Evolutionary conservation across 2,329 filamentous ascomycete genomes (phyloP), one percentile per base, ranked within the genome.

Genomic region (Aureobasidium sp.): DNA sequence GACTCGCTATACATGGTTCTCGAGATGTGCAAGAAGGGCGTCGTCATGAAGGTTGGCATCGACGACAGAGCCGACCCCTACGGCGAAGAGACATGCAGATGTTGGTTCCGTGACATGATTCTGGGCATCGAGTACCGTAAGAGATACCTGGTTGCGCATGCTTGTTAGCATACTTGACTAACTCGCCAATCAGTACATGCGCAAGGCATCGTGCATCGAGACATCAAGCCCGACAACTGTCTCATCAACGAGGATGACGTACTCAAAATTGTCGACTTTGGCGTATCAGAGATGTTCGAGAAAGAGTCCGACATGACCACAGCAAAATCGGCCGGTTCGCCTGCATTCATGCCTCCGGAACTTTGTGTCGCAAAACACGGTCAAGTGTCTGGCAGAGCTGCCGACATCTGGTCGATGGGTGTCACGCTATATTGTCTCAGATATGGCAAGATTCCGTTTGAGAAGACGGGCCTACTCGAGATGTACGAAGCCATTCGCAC

Each of bases 361-460:
- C 80, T 99, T 14, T 99, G 94, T 70, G 87, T 92, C 25, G 84
- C 86, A 8, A 91, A 85, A 69, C 93, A 97, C 71, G 90, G 90
- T 0, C 87, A 92, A 67, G 87, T 97, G 1, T 93, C 90, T 2
- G 94, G 94, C 12, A 89, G 85, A 68, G 91, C 93, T 4, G 91
- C 91, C 4, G 94, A 99, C 74, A 91, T 99, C 60, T 99, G 94
- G 94, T 96, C 93, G 3, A 97, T 97, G 93, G 94, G 94, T 7
- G 87, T 97, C 9, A 96, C 92, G 1, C 79, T 99, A 2, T 97
- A 93, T 73, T 99, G 94, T 73, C 81, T 99, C 42, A 87, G 89
- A 64, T 97, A 96, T 70, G 94, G 94, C 36, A 82, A 79, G 55
- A 87, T 99, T 64, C 94, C 94, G 0, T 99, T 97, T 70, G 88